Evolutionary conservation across 371 early-diverging fungal genomes (phyloP).

Genomic region (Mortierella sp.): DNA sequence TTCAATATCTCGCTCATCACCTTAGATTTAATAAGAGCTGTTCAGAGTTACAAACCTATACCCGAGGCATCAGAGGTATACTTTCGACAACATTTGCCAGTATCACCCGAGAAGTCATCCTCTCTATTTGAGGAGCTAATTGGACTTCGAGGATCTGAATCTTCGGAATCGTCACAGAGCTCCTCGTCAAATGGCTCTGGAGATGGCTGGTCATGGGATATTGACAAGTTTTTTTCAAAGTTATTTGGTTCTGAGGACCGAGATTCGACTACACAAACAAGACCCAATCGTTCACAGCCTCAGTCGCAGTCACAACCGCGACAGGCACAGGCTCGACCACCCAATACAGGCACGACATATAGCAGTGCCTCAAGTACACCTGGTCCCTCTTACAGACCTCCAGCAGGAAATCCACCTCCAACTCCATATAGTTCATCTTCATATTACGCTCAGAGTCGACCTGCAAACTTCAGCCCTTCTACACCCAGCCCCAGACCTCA

Average conservation of each 20-base stretch:
- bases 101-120: slow-evolving; percentile 18
- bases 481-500: not conserved
- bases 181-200: slow-evolving; percentile 20
- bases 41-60: slow-evolving; percentile 51
- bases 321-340: slow-evolving; percentile 11
- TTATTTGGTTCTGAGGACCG: slow-evolving; percentile 35
- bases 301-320: slow-evolving; percentile 17
- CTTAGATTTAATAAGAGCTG: slow-evolving; percentile 41
- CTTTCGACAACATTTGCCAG: slow-evolving; percentile 40
- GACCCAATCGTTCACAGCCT: slow-evolving; percentile 17
- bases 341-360: slow-evolving; percentile 1
- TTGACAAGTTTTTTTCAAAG: slow-evolving; percentile 48
- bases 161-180: slow-evolving; percentile 31
- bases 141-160: slow-evolving; percentile 28
- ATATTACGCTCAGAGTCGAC: not conserved
- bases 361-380: slow-evolving; percentile 1
- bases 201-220: slow-evolving; percentile 40
- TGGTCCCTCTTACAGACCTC: slow-evolving; percentile 2
- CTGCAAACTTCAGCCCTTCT: not conserved
- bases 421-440: not conserved
- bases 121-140: slow-evolving; percentile 31
- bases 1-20: not conserved
- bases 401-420: slow-evolving; percentile 14
- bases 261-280: slow-evolving; percentile 4
- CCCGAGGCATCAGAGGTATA: slow-evolving; percentile 49